Percentiles rank a stretch among this genome's conserved stretches.
Conservation (phyloP, 257 asterid genomes). For the Euphrasia confusa region DNA sequence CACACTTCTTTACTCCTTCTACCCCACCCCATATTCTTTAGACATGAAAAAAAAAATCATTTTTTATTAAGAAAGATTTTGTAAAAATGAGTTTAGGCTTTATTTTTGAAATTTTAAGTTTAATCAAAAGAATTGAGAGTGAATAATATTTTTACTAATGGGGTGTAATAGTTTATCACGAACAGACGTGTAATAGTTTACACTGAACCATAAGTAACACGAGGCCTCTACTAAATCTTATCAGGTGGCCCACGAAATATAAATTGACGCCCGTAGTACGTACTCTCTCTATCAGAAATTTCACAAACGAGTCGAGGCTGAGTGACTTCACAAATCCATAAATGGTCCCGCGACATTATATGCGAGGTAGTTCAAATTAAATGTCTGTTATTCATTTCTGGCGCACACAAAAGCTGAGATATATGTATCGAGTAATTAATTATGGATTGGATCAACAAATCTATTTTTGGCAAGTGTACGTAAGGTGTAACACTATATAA, state of each 20-base stretch:
- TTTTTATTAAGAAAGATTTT: no score
- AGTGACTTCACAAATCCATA: conserved; percentile 24
- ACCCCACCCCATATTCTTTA: no score
- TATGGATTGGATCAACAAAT: not conserved
- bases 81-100: no score
- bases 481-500: not conserved
- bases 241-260: conserved; percentile 14
- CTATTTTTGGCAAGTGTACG: conserved; percentile 1
- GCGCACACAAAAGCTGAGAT: conserved; percentile 20
- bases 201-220: no score
- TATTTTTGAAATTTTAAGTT: no score
- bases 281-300: conserved; percentile 18
- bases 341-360: conserved; percentile 31
- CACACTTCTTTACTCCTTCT: no score
- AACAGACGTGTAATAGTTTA: no score
- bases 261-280: conserved; percentile 2
- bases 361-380: conserved; percentile 15
- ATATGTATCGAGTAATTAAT: not conserved
- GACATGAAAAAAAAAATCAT: no score
- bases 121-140: no score
- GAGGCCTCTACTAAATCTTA: no score
- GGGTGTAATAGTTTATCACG: no score
- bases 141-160: no score
- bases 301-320: conserved; percentile 16
- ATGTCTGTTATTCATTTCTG: not conserved